Conservation (phyloP, 805 yeast genomes). For the Candida pseudofarinosa region DNA sequence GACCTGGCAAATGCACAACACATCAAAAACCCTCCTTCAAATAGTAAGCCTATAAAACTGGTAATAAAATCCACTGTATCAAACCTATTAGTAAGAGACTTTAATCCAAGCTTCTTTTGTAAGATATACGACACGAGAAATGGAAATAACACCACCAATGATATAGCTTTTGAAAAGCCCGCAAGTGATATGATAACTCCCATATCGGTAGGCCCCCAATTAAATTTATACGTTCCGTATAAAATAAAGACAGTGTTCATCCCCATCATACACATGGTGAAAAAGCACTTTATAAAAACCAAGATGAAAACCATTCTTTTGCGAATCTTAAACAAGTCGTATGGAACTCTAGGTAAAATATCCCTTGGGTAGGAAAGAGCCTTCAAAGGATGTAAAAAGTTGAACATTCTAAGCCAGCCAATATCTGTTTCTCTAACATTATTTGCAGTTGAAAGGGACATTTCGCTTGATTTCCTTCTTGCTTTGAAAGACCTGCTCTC, state of each 20-base stretch:
- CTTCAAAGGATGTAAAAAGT: not conserved
- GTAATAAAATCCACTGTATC: constrained; percentile 47
- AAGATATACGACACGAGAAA: constrained; percentile 33
- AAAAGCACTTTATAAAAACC: not conserved
- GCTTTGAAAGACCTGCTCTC: constrained; percentile 65
- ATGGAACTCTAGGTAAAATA: too few species aligned
- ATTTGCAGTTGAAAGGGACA: constrained; percentile 14
- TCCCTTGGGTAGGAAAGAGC: not conserved
- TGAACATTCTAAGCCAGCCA: not conserved
- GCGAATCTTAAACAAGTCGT: not conserved
- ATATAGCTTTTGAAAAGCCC: constrained; percentile 31
- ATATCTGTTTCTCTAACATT: not conserved
- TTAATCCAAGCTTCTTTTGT: constrained; percentile 27
- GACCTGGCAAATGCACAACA: constrained; percentile 26
- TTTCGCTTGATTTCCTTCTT: constrained; percentile 47
- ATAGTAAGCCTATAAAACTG: constrained; percentile 25
- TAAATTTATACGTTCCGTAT: not conserved
- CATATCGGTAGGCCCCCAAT: not conserved
- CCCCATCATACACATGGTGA: not conserved
- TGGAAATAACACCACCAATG: constrained; percentile 41
- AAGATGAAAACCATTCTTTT: not conserved
- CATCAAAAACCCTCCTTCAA: constrained; percentile 36
- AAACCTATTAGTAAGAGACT: constrained; percentile 29
- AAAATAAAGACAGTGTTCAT: not conserved
- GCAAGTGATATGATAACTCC: not conserved